These are phyloP conservation scores for Pseudognaphalium luteoalbum DNA, from an alignment of 129 eudicot genomes.

Conservation along the genomic window DNA sequence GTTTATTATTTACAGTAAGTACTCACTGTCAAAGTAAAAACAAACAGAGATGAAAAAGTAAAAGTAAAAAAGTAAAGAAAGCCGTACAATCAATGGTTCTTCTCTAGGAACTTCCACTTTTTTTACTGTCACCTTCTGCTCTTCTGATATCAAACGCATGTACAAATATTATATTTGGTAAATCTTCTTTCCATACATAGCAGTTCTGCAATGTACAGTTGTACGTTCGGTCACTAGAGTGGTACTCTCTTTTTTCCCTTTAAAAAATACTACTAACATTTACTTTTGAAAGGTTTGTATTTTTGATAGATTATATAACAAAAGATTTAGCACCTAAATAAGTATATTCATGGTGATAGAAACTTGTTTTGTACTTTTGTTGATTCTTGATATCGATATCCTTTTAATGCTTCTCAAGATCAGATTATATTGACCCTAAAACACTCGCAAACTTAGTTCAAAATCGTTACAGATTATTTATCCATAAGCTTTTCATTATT, in stretches of 20 bases:
- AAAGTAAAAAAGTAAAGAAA: slow-evolving; percentile 5
- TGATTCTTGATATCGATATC: neutral
- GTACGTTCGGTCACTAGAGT: neutral
- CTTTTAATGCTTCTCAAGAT: neutral
- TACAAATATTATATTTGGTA: slow-evolving; percentile 2
- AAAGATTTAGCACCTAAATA: neutral
- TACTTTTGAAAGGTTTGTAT: neutral
- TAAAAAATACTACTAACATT: no score
- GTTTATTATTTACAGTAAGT: slow-evolving; percentile 9
- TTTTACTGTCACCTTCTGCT: slow-evolving; percentile 27
- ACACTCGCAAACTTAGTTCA: no score
- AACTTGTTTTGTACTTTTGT: neutral
- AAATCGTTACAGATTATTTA: no score
- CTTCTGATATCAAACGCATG: neutral
- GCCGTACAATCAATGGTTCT: slow-evolving; percentile 23
- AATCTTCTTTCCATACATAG: slow-evolving; percentile 25
- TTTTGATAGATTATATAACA: neutral
- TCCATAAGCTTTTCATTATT: no score
- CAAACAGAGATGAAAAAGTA: slow-evolving; percentile 27
- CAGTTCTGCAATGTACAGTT: slow-evolving; percentile 15
- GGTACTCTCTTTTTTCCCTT: neutral
- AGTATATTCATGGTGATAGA: neutral
- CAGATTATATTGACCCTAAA: neutral
- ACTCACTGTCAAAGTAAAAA: slow-evolving; percentile 16
- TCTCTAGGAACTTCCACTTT: slow-evolving; percentile 30